A percentile compares a stretch with the other conserved stretches of the same genome.
These are phyloP conservation scores for Ophiostoma sp. DNA, from an alignment of 2,329 filamentous ascomycete genomes.

Conservation along the genomic window DNA sequence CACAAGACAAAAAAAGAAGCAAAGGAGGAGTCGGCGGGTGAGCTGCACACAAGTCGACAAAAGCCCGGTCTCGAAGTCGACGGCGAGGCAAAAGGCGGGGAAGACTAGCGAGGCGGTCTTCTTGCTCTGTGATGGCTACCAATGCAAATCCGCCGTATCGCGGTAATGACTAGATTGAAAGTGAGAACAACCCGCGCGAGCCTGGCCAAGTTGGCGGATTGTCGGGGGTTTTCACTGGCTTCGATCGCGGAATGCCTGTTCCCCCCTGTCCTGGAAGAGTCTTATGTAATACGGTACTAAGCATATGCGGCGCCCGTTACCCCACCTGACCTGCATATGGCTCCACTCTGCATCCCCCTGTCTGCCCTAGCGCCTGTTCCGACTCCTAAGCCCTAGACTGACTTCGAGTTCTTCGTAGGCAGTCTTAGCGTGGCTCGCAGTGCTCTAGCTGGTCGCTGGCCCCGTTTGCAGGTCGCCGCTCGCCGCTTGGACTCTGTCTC, in stretches of 20 bases:
- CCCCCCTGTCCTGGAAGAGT: background rate
- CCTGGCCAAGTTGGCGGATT: too few relatives aligned
- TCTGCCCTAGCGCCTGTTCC: background rate
- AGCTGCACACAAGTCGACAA: background rate
- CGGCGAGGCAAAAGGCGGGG: background rate
- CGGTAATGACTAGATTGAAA: too few relatives aligned
- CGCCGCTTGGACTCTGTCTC: background rate
- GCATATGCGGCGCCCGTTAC: background rate
- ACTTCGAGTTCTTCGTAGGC: too few relatives aligned
- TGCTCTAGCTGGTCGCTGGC: background rate
- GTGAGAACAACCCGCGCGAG: too few relatives aligned
- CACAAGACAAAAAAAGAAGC: background rate
- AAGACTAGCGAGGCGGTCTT: background rate
- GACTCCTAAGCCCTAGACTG: too few relatives aligned
- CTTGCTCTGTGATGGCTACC: too few relatives aligned
- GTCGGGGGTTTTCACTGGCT: too few relatives aligned
- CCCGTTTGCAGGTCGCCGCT: background rate
- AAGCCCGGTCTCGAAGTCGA: constrained; percentile 2
- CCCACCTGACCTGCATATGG: background rate
- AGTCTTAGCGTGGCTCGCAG: too few relatives aligned
- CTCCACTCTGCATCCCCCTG: background rate
- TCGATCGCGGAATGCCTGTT: too few relatives aligned
- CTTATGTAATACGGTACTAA: background rate
- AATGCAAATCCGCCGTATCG: too few relatives aligned
- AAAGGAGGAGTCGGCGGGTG: background rate